These are phyloP conservation scores for Penicillium griseofulvum DNA, from an alignment of 2,329 filamentous ascomycete species.

Conservation along the genomic window DNA sequence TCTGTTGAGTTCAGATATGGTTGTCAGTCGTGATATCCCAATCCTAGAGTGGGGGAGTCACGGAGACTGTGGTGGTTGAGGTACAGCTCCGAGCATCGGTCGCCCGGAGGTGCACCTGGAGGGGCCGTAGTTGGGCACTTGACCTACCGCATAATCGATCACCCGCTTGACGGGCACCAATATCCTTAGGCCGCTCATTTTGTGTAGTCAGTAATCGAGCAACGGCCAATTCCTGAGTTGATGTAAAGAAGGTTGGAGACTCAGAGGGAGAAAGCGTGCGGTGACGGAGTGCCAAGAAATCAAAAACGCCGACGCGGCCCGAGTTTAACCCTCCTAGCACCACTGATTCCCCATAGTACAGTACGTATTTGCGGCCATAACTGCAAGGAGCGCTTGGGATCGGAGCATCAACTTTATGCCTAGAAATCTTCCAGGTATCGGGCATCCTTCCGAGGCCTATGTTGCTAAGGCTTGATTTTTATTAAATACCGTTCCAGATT, in stretches of 20 bases:
- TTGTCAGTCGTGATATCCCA: background rate
- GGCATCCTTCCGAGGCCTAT: background rate
- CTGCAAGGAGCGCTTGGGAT: background rate
- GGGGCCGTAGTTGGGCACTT: background rate
- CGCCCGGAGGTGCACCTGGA: slow-evolving; percentile 2
- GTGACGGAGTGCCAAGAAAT: slow-evolving; percentile 34
- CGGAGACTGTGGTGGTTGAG: background rate
- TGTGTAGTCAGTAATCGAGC: slow-evolving; percentile 18
- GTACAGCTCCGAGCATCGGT: slow-evolving; percentile 8
- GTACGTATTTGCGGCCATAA: background rate
- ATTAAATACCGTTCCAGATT: background rate
- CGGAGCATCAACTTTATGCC: background rate
- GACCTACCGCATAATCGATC: slow-evolving; percentile 77
- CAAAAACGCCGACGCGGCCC: slow-evolving; percentile 34
- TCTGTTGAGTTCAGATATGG: slow-evolving; percentile 40
- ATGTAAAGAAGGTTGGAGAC: slow-evolving; percentile 9
- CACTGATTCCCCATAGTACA: slow-evolving; percentile 10
- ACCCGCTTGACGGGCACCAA: slow-evolving; percentile 80
- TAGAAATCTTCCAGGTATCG: background rate
- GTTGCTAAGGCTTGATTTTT: background rate
- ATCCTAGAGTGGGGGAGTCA: background rate
- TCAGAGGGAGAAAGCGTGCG: slow-evolving; percentile 18
- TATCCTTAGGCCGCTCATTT: slow-evolving; percentile 61
- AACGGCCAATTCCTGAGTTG: slow-evolving; percentile 14
- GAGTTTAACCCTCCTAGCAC: slow-evolving; percentile 25